phyloP scores from a whole-genome alignment of 129 eudicot species.

The Lactuca saligna region DNA sequence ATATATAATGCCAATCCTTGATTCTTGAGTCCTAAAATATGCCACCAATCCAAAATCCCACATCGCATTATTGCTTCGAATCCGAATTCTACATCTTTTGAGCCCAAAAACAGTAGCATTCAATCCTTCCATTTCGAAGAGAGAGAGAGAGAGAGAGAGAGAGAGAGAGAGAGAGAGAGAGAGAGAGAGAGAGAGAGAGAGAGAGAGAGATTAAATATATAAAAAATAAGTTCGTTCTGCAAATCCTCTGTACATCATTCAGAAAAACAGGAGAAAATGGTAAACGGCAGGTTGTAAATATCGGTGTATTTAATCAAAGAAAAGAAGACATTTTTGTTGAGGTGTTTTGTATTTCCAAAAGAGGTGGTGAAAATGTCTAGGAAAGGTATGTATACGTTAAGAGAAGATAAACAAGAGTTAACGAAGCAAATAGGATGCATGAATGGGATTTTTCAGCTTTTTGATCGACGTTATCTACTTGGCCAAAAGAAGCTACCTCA shows the following conservation, averaged over 20 bases:
- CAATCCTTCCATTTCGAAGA: constrained; percentile 14
- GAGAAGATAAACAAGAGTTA: constrained; percentile 53
- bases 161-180: constrained; percentile 18
- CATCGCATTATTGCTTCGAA: constrained; percentile 28
- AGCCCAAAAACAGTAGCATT: constrained; percentile 43
- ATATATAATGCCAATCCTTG: constrained; percentile 37
- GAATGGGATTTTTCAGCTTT: constrained; percentile 84
- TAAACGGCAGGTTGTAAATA: neutral
- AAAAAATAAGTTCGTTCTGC: constrained; percentile 29
- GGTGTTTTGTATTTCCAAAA: constrained; percentile 16
- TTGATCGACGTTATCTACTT: constrained; percentile 59
- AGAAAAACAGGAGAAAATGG: constrained; percentile 11
- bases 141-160: constrained; percentile 16
- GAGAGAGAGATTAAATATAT: constrained; percentile 4
- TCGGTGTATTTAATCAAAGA: constrained; percentile 12
- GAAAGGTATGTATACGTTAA: constrained; percentile 40
- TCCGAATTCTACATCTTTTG: constrained; percentile 37
- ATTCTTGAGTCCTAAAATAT: constrained; percentile 32
- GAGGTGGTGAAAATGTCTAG: constrained; percentile 47
- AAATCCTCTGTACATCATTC: constrained; percentile 43
- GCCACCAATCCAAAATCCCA: constrained; percentile 35
- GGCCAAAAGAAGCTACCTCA: constrained; percentile 55
- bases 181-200: constrained; percentile 16
- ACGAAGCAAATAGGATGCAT: constrained; percentile 89
- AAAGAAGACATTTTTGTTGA: constrained; percentile 6